Conservation (phyloP, 306 rosid species). For the Alnus glutinosa region DNA sequence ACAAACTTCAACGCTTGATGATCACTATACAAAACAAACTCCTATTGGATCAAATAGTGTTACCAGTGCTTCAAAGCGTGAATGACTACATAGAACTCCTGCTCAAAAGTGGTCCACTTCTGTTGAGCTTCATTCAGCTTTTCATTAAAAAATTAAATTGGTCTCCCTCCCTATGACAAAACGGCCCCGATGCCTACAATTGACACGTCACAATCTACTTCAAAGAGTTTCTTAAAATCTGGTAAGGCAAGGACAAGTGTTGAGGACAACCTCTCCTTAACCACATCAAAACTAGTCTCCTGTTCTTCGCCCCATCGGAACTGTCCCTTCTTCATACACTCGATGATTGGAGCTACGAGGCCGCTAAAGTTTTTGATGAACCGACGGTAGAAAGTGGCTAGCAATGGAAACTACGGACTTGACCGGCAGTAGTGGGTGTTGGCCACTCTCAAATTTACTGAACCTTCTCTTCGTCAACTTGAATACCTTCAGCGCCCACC, state of each 20-base stretch:
- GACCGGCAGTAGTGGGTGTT: not conserved
- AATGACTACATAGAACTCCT: too few species aligned
- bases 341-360: not conserved
- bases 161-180: not conserved
- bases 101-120: too few species aligned
- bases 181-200: not conserved
- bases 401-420: not conserved
- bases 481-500: not conserved
- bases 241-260: not conserved
- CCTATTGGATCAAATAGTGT: too few species aligned
- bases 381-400: not conserved
- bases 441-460: not conserved
- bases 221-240: not conserved
- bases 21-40: too few species aligned
- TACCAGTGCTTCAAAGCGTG: too few species aligned
- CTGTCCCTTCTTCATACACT: not conserved
- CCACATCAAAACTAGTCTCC: not conserved
- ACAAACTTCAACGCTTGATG: too few species aligned
- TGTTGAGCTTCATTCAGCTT: too few species aligned
- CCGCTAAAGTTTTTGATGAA: not conserved
- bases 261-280: not conserved
- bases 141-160: too few species aligned
- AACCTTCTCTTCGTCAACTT: not conserved
- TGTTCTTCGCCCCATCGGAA: not conserved
- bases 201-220: not conserved